These are phyloP conservation scores for Colletotrichum abscissum DNA, from an alignment of 2,329 filamentous ascomycete genomes.

Conservation along the genomic window DNA sequence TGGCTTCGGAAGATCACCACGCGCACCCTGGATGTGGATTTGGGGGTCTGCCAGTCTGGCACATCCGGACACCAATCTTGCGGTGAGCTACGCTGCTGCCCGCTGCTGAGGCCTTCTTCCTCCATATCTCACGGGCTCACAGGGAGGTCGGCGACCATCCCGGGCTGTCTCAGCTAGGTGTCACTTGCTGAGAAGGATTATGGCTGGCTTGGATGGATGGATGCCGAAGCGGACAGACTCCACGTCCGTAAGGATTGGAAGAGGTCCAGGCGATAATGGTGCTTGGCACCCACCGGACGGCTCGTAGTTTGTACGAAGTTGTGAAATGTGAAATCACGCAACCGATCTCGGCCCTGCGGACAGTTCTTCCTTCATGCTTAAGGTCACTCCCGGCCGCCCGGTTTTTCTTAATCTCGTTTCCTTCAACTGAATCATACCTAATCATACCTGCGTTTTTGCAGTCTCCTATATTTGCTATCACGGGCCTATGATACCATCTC, in stretches of 20 bases:
- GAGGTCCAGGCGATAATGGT: neutral
- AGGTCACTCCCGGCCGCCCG: neutral
- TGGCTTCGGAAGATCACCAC: slow-evolving; percentile 28
- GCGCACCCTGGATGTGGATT: slow-evolving; percentile 25
- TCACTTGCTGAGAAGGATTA: neutral
- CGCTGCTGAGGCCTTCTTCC: neutral
- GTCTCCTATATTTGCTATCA: neutral
- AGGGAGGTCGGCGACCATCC: slow-evolving; percentile 16
- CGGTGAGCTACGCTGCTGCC: slow-evolving; percentile 10
- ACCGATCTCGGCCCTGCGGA: slow-evolving; percentile 22
- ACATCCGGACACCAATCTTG: slow-evolving; percentile 14
- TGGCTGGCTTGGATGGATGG: neutral
- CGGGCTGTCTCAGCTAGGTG: slow-evolving; percentile 16
- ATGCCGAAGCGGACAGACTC: neutral
- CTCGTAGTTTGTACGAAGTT: neutral
- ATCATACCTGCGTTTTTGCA: neutral
- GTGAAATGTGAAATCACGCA: slow-evolving; percentile 23
- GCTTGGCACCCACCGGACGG: neutral
- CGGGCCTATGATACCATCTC: slow-evolving; percentile 35
- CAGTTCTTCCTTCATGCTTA: neutral
- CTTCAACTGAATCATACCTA: slow-evolving; percentile 4
- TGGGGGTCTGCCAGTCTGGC: neutral
- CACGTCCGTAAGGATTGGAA: neutral
- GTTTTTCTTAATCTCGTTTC: slow-evolving; percentile 19
- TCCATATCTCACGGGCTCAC: neutral